Evolutionary conservation across 2,329 filamentous ascomycete genomes (phyloP), one percentile per base, ranked within the genome.

Genomic region (Plectosphaerella sp.): DNA sequence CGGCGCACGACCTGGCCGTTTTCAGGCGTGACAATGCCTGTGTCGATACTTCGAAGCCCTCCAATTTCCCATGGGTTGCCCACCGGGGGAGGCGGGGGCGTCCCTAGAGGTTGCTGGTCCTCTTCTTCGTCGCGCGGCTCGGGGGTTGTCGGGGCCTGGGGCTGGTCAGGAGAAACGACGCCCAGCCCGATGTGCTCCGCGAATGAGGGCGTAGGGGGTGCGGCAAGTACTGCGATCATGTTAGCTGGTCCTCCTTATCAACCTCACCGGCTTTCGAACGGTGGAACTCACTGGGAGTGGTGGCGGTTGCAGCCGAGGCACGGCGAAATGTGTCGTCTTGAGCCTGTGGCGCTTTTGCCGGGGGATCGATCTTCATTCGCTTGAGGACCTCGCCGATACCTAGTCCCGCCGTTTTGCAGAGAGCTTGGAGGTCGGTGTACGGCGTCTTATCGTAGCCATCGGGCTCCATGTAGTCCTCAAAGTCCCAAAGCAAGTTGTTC

Each of bases 401-500:
- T 1, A 76, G 72, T 2, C 78, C 78, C 1, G 74, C 71, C 48
- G 73, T 73, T 50, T 77, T 72, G 15, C 76, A 77, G 5, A 73
- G 59, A 37, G 70, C 70, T 58, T 77, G 75, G 4, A 82, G 66
- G 56, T 77, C 71, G 16, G 68, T 62, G 50, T 76, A 83, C 54
- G 76, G 78, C 16, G 68, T 69, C 24, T 67, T 62, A n/a, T 82
- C 76, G 54, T 82, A 83, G 22, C 69, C 69, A 35, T 78, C 73
- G 14, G 66, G 58, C 48, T 79, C 75, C 54, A 76, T 64, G 56
- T 70, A 80, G 50, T 83, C 79, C 51, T 83, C 80, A 57, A 83
- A 82, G 49, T 78, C 79, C 72, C 78, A 83, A 7, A 82, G 64
- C 22, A 80, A 59, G 46, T 77, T 72, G 53, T 71, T 75, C 41